A percentile compares a stretch with the other conserved stretches of the same genome.
These are phyloP conservation scores for Gossypium gossypioides DNA, from an alignment of 441 rosid genomes.

Conservation along the genomic window DNA sequence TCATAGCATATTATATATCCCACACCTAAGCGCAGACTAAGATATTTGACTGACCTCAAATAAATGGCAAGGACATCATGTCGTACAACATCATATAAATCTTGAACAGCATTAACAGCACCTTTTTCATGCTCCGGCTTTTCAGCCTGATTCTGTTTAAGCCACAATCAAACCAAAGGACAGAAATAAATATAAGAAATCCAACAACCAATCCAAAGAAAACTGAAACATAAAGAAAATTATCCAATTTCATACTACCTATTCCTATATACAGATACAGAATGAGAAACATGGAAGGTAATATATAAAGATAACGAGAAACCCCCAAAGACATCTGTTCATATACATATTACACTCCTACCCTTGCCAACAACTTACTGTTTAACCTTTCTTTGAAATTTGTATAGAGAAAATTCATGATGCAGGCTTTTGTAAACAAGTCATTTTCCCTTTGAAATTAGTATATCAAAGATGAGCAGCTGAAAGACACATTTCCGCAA, in stretches of 20 bases:
- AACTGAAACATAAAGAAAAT: background rate
- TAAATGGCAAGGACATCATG: constrained; percentile 62
- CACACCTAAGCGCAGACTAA: constrained; percentile 17
- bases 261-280: background rate
- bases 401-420: background rate
- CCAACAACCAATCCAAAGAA: background rate
- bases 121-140: constrained; percentile 65
- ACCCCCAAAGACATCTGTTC: background rate
- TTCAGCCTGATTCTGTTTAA: constrained; percentile 61
- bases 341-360: background rate
- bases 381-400: background rate
- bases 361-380: background rate
- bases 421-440: background rate
- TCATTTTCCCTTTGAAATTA: no score
- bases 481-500: background rate
- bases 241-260: background rate
- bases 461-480: no score
- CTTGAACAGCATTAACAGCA: constrained; percentile 86
- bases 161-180: background rate
- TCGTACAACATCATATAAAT: constrained; percentile 88
- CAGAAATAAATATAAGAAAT: background rate
- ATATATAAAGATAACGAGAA: background rate
- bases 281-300: background rate
- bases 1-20: background rate
- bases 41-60: constrained; percentile 51